Base-by-base conservation (phyloP, 2,329 filamentous ascomycete species). In the Colletotrichum lindemuthianum region DNA sequence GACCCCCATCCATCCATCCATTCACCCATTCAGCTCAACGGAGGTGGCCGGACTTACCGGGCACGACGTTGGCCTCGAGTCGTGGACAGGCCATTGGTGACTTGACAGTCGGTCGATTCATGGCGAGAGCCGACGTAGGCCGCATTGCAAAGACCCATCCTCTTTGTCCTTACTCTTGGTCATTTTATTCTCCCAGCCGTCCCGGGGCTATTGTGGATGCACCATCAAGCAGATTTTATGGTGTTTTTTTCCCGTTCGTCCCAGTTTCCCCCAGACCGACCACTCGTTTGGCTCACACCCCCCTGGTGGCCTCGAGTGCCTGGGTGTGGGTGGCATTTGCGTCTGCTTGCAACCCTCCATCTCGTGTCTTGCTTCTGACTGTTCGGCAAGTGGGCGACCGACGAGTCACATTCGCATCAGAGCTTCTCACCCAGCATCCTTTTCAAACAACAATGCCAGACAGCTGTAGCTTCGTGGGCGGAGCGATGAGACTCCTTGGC, bases 401-500 rank as follows among this genome's bases (percentile, higher is more conserved):
- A 41, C 55, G 45, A 50, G 55, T 58, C 55, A 44, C 55, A 48
- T 10, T 16, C 13, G 24, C 37, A 45, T 15, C 43, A 43, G 37
- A 63, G 56, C 36, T 60, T 53, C 60, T 43, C 4, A 15, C 13
- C 41, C 41, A 7, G 8, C 13, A 12, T 43, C 12, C 40, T 12
- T 15, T 15, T n/a, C 15, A 12, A 43, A 12, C 40, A 13, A 12
- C 40, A 43, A 6, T 15, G 15, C 41, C 13, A 43, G 39, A 32
- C 12, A 10, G 39, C 44, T 52, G 49, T 60, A 43, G 44, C 59
- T 59, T 37, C 16, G 40, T 52, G 53, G 59, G 59, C 53, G 59
- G 49, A 49, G 37, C 45, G 44, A 60, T 47, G 60, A 49, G 50
- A 60, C 50, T 47, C 33, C 50, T 60, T 53, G 41, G 60, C 60